Base-by-base conservation (phyloP, 805 yeast species). In the Zygoascus bituminiphila region DNA sequence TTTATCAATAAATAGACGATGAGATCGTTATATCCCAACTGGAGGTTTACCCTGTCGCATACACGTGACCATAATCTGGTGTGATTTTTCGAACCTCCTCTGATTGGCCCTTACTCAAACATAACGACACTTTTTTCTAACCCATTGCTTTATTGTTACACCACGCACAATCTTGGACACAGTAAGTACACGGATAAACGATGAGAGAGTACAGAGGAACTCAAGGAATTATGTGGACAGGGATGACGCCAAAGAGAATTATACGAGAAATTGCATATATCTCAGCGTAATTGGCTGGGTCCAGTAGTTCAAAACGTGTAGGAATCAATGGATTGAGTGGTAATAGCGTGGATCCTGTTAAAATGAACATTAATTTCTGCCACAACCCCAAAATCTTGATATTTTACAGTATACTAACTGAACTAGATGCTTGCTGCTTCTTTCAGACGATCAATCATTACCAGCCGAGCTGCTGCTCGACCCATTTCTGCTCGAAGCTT, bases 391-490 rank as follows among this genome's bases (percentile, higher is more conserved):
- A n/a, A n/a, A n/a, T n/a, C n/a, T n/a, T n/a, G n/a, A n/a, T n/a
- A n/a, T n/a, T n/a, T n/a, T n/a, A n/a, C n/a, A n/a, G n/a, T 29
- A 29, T 29, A 12, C 33, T 29, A 29, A 29, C 33, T 29, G 15
- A 2, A 36, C 10, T 15, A 24, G 43, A 44, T 44, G 46, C 39
- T 44, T 31, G 17, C 46, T 20, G 40, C 33, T 31, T 19, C 35
- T 44, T 22, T 36, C 20, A 24, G 40, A 29, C 29, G 46, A 44
- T 31, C 46, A 15, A 31, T 44, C 24, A 15, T 35, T 22, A 21
- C 46, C 20, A n/a, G 24, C 22, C 22, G 36, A 42, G 45, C 36
- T 25, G 46, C 40, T 19, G 36, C 45, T 15, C 35, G 45, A 20
- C 45, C 45, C 19, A 24, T 24, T 19, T 19, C 21, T 8, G 31